Evolutionary conservation across 495 filamentous ascomycete genomes (phyloP).

Genomic region (Xylaria scruposa): DNA sequence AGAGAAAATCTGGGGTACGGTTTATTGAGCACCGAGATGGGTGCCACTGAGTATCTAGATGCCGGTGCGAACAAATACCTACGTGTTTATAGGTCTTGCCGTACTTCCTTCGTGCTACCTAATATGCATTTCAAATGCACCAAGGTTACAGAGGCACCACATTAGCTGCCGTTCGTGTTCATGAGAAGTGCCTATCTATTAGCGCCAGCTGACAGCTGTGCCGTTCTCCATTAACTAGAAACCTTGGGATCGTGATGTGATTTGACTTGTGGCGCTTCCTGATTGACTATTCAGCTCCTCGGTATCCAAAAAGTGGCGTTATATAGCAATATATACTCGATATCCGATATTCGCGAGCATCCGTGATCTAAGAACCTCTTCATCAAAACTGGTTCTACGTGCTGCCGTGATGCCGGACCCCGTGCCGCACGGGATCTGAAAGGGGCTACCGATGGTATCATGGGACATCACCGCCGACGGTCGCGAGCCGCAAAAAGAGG

Average conservation of each 20-base stretch:
- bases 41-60: background rate
- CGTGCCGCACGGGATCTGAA: slow-evolving; percentile 11
- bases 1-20: slow-evolving; percentile 17
- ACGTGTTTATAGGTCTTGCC: background rate
- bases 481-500: slow-evolving; percentile 3
- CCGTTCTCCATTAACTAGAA: slow-evolving; percentile 4
- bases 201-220: background rate
- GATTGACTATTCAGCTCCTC: background rate
- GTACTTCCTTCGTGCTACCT: slow-evolving; percentile 7
- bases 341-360: background rate
- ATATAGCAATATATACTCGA: background rate
- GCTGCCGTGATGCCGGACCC: background rate
- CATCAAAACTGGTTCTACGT: background rate
- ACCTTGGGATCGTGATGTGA: slow-evolving; percentile 1
- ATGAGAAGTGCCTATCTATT: background rate
- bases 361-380: background rate
- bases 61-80: background rate
- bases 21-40: background rate
- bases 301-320: background rate
- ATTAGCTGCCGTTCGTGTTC: slow-evolving; percentile 17
- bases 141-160: slow-evolving; percentile 18
- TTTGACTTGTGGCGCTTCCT: slow-evolving; percentile 14
- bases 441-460: background rate
- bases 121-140: background rate
- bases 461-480: background rate